Percentiles rank a stretch among this genome's conserved stretches.
phyloP scores from a whole-genome alignment of 257 asterid genomes.

The Solanum pimpinellifolium region DNA sequence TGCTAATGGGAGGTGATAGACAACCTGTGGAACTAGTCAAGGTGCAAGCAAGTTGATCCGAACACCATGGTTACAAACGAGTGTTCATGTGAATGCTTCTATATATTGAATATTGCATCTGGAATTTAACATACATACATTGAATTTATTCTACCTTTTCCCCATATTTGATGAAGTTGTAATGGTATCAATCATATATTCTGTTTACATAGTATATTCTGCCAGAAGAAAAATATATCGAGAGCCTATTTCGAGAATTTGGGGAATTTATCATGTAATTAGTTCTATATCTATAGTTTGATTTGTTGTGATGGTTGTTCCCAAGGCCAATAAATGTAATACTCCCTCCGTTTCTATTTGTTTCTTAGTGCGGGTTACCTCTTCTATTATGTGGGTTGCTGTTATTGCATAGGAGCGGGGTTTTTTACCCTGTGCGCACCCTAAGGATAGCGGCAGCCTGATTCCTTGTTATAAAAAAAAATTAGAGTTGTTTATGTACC shows the following conservation, averaged over 20 bases:
- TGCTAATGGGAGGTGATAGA: background rate
- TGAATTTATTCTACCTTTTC: background rate
- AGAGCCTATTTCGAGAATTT: background rate
- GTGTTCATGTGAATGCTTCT: background rate
- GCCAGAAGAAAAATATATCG: background rate
- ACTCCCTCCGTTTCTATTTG: background rate
- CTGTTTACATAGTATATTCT: background rate
- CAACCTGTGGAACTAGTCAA: background rate
- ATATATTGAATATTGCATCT: background rate
- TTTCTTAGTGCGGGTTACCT: background rate
- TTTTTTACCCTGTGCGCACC: background rate
- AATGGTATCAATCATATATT: background rate
- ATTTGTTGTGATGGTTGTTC: background rate
- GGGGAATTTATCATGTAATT: background rate
- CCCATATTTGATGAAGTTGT: background rate
- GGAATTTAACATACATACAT: background rate
- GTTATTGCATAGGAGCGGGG: background rate
- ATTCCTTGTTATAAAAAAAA: background rate
- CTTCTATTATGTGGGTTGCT: background rate
- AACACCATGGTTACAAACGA: background rate
- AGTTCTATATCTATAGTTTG: background rate
- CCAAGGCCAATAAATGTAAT: background rate
- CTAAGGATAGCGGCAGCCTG: background rate
- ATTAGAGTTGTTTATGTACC: background rate
- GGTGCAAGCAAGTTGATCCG: background rate